Evolutionary conservation across 257 asterid species (phyloP).

Genomic region (Solanum raphanifolium): DNA sequence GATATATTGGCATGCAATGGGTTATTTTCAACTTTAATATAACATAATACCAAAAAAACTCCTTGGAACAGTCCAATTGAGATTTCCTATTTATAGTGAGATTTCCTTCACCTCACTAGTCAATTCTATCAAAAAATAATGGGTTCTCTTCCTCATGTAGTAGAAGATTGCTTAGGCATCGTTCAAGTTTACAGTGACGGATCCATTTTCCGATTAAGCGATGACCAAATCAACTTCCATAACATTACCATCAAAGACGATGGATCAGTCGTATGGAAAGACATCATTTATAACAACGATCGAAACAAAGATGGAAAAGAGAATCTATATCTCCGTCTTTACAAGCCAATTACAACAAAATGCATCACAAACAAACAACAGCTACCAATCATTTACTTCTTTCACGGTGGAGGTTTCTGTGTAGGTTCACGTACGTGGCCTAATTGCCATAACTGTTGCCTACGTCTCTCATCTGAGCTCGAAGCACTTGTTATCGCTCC

Average conservation of each 20-base stretch:
- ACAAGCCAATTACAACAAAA: conserved; percentile 23
- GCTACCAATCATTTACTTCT: conserved; percentile 42
- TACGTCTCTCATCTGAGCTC: conserved; percentile 52
- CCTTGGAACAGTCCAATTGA: background rate
- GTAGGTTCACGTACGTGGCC: conserved; percentile 71
- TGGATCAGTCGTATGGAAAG: conserved; percentile 63
- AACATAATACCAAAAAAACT: background rate
- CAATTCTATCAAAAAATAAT: background rate
- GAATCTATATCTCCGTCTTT: conserved; percentile 55
- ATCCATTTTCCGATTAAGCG: conserved; percentile 8
- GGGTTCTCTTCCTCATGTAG: conserved; percentile 12
- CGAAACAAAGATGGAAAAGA: background rate
- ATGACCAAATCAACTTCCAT: background rate
- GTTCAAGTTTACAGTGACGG: conserved; percentile 18
- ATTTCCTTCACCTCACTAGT: background rate
- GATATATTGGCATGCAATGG: too few species aligned
- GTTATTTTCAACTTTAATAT: too few species aligned
- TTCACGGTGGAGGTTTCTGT: conserved; percentile 84
- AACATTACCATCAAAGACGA: conserved; percentile 37
- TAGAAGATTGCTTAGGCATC: conserved; percentile 13
- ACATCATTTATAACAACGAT: conserved; percentile 17
- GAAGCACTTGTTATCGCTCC: conserved; percentile 49
- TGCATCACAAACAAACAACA: background rate
- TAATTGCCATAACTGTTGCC: conserved; percentile 56
- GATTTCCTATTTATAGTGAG: background rate